phyloP scores from a whole-genome alignment of 148 eudicot species.

The Amaranthus palmeri region DNA sequence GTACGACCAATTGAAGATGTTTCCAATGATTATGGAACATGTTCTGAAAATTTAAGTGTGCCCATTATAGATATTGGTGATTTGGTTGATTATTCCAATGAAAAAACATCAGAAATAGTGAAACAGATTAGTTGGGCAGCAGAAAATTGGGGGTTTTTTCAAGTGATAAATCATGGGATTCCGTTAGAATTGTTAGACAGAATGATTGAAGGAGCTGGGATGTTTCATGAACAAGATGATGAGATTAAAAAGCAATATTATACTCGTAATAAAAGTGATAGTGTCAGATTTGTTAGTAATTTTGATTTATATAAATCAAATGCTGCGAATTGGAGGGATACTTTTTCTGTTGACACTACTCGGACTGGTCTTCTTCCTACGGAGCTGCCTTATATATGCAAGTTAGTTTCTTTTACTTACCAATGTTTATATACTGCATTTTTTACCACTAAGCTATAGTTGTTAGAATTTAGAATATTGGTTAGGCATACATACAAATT shows the following conservation, averaged over 20 bases:
- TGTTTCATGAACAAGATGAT: slow-evolving; percentile 37
- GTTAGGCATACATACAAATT: too few species aligned
- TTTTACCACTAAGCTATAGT: too few species aligned
- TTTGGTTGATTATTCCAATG: too few species aligned
- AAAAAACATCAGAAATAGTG: slow-evolving; percentile 7
- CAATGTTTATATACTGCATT: too few species aligned
- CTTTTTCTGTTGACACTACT: slow-evolving; percentile 20
- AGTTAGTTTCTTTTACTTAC: not conserved
- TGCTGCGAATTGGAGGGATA: slow-evolving; percentile 51
- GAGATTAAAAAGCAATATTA: slow-evolving; percentile 36
- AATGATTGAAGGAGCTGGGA: slow-evolving; percentile 20
- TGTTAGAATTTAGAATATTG: too few species aligned
- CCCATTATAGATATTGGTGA: slow-evolving; percentile 21
- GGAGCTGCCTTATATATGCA: slow-evolving; percentile 18
- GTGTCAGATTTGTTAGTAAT: slow-evolving; percentile 27
- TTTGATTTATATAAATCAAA: slow-evolving; percentile 30
- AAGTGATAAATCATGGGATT: slow-evolving; percentile 43
- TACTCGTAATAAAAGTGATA: slow-evolving; percentile 20
- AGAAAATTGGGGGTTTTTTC: slow-evolving; percentile 29
- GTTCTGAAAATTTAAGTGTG: slow-evolving; percentile 3
- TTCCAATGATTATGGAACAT: slow-evolving; percentile 1
- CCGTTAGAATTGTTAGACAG: slow-evolving; percentile 18
- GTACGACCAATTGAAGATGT: slow-evolving; percentile 28
- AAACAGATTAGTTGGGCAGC: slow-evolving; percentile 18
- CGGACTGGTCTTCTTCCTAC: slow-evolving; percentile 8